Evolutionary conservation across 257 asterid species (phyloP), one percentile per base, ranked within the genome.

Genomic region (Scutellaria minor): DNA sequence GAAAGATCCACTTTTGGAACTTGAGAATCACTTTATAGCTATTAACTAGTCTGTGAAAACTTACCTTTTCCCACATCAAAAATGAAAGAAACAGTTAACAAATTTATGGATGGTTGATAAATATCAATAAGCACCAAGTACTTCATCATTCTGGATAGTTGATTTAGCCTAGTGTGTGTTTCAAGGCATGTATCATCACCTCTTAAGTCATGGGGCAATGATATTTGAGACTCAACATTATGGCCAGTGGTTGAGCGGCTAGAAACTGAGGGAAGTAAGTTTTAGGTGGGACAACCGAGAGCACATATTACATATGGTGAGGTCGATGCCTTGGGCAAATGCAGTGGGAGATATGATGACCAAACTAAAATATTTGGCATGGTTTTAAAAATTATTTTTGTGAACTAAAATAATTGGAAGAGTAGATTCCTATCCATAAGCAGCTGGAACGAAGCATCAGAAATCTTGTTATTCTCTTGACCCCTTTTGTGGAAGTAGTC

Each of bases 131-230:
- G 41, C 35, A 27, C 47, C 48, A 66, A 66, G 50, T 50, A 8
- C 22, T 10, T 50, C 60, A 48, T 31, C 59, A 14, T 27, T 66
- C 22, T 50, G 22, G 50, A 66, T 66, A 50, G 31, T 65, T 54
- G 42, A 22, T 65, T 44, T 47, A 18, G 59, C 20, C 45, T 47
- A 47, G 12, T 47, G 58, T 24, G 27, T 57, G 2, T 65, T 65
- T 48, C 58, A 47, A 24, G 41, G 42, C 41, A 64, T 64, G 51
- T 59, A 59, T 14, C 12, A 40, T 2, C 18, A 18, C 35, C 67
- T 37, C 50, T 31, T 40, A 40, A 61, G 67, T 11, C 60, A 54
- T 54, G 37, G 35, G 60, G 31, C 8, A 14, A 14, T 51, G 57
- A 14, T 18, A 27, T 51, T 51, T 51, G 57, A 51, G 57, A 51